phyloP scores from a whole-genome alignment of 2,329 filamentous ascomycete genomes.

The Geosmithia morbida region DNA sequence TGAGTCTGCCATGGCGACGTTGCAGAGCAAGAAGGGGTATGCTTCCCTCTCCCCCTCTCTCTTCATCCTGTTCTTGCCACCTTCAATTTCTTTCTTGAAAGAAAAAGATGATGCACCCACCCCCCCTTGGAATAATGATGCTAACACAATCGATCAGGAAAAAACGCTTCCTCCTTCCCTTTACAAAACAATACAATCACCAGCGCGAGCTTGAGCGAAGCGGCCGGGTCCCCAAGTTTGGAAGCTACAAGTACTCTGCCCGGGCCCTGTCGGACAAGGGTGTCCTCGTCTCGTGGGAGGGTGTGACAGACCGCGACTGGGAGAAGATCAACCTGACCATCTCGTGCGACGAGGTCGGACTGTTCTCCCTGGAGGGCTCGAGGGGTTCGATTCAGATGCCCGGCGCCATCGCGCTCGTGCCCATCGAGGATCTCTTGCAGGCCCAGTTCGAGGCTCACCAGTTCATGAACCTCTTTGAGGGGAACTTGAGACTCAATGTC shows the following conservation, averaged over 20 bases:
- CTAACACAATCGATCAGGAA: conserved; percentile 50
- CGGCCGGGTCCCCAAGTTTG: conserved; percentile 91
- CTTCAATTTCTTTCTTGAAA: too few relatives aligned
- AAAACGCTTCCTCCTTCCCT: conserved; percentile 86
- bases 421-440: conserved; percentile 86
- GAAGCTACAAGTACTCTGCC: conserved; percentile 93
- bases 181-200: conserved; percentile 98
- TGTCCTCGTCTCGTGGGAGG: conserved; percentile 82
- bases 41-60: conserved; percentile 7
- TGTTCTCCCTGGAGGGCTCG: conserved; percentile 85
- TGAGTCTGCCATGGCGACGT: conserved; percentile 91
- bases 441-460: conserved; percentile 96
- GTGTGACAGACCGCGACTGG: conserved; percentile 71
- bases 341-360: conserved; percentile 81
- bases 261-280: conserved; percentile 84
- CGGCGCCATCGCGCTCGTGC: conserved; percentile 74
- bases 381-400: conserved; percentile 92
- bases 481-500: conserved; percentile 76
- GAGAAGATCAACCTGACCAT: conserved; percentile 91
- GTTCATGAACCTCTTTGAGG: conserved; percentile 90
- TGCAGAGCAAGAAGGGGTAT: conserved; percentile 90
- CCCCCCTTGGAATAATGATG: too few relatives aligned
- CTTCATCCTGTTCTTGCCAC: too few relatives aligned
- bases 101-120: too few relatives aligned
- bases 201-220: conserved; percentile 87